Conservation (phyloP, 176 grass and related monocot species). For the Puccinellia tenuiflora region DNA sequence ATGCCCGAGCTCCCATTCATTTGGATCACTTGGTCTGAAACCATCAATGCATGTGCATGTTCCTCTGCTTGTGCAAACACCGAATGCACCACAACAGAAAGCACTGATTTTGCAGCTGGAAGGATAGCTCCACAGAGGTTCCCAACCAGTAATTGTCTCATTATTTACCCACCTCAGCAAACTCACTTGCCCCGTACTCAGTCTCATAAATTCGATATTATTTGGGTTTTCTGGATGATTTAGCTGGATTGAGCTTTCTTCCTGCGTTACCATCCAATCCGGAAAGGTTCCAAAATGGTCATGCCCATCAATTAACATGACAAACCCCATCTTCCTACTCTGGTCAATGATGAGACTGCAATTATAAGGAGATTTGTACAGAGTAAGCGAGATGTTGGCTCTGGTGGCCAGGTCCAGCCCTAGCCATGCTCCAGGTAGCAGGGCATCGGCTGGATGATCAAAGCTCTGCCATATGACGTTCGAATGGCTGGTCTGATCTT, state of each 20-base stretch:
- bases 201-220: constrained; percentile 18
- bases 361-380: not conserved
- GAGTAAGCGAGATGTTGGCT: constrained; percentile 14
- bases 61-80: constrained; percentile 7
- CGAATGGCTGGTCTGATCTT: not conserved
- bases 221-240: not conserved
- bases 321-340: constrained; percentile 22
- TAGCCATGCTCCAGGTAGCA: constrained; percentile 41
- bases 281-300: constrained; percentile 1
- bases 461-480: constrained; percentile 45
- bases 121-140: constrained; percentile 29
- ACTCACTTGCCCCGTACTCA: constrained; percentile 10
- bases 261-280: constrained; percentile 27
- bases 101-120: constrained; percentile 33
- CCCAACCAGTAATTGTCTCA: not conserved
- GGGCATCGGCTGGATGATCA: constrained; percentile 32
- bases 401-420: constrained; percentile 26
- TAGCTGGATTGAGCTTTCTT: not conserved
- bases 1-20: constrained; percentile 2
- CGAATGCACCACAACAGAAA: constrained; percentile 31
- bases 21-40: constrained; percentile 15
- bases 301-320: constrained; percentile 11
- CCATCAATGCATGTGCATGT: constrained; percentile 29
- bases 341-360: constrained; percentile 29
- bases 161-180: constrained; percentile 14